Percentiles rank a stretch among this genome's conserved stretches.
These are phyloP conservation scores for Clohesyomyces aquaticus DNA, from an alignment of 495 filamentous ascomycete species.

Conservation along the genomic window DNA sequence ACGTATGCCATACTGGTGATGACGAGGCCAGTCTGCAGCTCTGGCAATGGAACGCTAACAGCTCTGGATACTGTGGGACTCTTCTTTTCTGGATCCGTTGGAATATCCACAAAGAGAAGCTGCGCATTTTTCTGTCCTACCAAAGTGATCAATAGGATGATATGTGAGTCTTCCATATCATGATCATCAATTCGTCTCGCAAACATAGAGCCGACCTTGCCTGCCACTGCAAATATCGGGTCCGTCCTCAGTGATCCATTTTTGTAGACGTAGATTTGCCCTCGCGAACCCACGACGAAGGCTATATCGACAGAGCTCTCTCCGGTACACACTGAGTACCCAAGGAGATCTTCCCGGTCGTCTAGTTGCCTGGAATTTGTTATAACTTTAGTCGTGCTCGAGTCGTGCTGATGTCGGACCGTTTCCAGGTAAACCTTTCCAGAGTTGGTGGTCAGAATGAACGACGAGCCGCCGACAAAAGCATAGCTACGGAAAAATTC, in stretches of 20 bases:
- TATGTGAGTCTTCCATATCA: not conserved
- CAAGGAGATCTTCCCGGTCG: conserved; percentile 20
- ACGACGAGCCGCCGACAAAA: conserved; percentile 28
- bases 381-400: not conserved
- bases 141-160: conserved; percentile 26
- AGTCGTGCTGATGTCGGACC: not conserved
- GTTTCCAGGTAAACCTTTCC: conserved; percentile 29
- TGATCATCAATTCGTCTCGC: conserved; percentile 12
- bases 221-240: conserved; percentile 20
- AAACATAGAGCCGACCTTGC: conserved; percentile 61
- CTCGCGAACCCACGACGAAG: conserved; percentile 34
- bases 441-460: conserved; percentile 37
- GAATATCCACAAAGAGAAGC: conserved; percentile 26
- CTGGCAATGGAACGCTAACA: conserved; percentile 14
- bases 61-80: not conserved
- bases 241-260: not conserved
- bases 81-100: not conserved
- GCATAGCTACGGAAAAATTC: conserved; percentile 40
- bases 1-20: conserved; percentile 46
- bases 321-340: conserved; percentile 32
- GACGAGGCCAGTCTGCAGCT: conserved; percentile 41
- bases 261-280: conserved; percentile 29
- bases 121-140: conserved; percentile 31
- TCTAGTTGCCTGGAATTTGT: conserved; percentile 9
- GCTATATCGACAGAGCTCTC: conserved; percentile 8